Evolutionary conservation across 176 grass and related monocot genomes (phyloP), one percentile per base, ranked within the genome.

Genomic region (Melocanna baccifera): DNA sequence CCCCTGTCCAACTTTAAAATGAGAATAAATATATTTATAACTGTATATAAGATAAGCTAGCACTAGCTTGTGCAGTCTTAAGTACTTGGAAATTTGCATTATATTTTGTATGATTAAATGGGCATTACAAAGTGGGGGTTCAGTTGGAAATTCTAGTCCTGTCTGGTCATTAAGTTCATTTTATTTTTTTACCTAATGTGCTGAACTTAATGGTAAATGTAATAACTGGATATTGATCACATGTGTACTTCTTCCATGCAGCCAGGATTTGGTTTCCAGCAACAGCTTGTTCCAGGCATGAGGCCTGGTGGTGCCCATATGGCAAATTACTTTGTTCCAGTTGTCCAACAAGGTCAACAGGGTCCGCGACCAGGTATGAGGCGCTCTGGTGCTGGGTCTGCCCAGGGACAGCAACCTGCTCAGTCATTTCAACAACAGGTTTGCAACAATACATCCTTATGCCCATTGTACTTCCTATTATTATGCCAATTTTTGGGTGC

Each of bases 231-330:
- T 80, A 87, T 50, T 90, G 69, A 88, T 63, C 0, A 7, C 61
- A 48, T 79, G 1, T 78, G 57, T 41, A 29, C 28, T 88, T 53
- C 3, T 88, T 55, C 2, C 81, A 23, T 69, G 34, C 78, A 97
- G 94, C 90, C 90, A 1, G 94, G 94, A 80, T 97, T 81, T 39
- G 92, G 94, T 79, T 97, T 92, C 81, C 94, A 97, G 88, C 94
- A 92, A 62, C 92, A 94, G 56, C 84, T 97, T 86, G 90, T 97
- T 75, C 94, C 88, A 69, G 94, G 94, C 43, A 97, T 97, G 94
- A 88, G 94, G 64, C 94, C 94, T 77, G 90, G 92, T n/a, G 92
- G 77, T 48, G 90, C 76, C 28, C 94, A 85, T 78, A 90, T 97
- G 87, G 92, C 86, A 69, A 97, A 97, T 86, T 94, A 90, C 57